These are phyloP conservation scores for Rhododendron mucronatum DNA, from an alignment of 148 eudicot genomes.

Conservation along the genomic window DNA sequence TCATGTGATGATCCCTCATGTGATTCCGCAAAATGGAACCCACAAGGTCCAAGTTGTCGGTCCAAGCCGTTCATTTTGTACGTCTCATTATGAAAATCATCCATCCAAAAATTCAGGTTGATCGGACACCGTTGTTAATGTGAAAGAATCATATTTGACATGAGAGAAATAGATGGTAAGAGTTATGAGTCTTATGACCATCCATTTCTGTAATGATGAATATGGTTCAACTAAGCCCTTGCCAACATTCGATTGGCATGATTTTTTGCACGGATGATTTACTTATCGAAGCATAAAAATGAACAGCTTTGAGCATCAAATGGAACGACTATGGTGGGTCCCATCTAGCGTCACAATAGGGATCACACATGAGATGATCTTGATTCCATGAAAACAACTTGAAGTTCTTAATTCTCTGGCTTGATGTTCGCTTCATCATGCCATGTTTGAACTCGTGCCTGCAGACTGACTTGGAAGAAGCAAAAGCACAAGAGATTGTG, in stretches of 20 bases:
- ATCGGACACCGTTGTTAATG: background rate
- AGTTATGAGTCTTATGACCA: background rate
- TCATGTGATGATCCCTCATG: background rate
- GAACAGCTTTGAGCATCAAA: background rate
- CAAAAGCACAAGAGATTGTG: conserved; percentile 69
- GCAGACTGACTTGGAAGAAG: conserved; percentile 93
- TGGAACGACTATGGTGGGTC: background rate
- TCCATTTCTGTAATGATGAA: background rate
- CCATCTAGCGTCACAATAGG: background rate
- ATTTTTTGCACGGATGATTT: background rate
- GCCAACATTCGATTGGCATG: background rate
- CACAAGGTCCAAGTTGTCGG: background rate
- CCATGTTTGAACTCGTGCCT: conserved; percentile 15
- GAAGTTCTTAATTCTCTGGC: background rate
- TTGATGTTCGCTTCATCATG: background rate
- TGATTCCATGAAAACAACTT: conserved; percentile 2
- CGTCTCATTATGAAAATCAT: background rate
- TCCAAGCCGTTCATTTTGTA: background rate
- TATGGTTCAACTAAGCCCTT: background rate
- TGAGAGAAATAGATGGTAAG: background rate
- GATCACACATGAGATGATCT: background rate
- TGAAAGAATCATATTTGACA: background rate
- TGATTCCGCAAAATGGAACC: background rate
- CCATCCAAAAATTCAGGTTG: background rate
- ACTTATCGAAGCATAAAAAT: background rate